Conservation (phyloP, 164 flowering plant species). For the Malania oleifera region DNA sequence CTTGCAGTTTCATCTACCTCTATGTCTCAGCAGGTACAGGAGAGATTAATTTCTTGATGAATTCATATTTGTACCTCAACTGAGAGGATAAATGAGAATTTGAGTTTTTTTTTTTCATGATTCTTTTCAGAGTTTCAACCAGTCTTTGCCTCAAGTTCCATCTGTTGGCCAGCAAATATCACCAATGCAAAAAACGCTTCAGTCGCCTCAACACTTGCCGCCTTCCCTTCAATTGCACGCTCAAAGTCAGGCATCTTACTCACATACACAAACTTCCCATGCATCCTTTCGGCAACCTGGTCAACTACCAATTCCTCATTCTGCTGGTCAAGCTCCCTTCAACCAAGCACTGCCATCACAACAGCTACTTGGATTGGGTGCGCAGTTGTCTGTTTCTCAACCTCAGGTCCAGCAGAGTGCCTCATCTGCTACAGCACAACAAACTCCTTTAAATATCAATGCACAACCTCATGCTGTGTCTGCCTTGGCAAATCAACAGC, state of each 20-base stretch:
- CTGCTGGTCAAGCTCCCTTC: conserved; percentile 37
- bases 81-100: not conserved
- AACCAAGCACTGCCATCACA: conserved; percentile 45
- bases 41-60: not conserved
- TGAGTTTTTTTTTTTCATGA: not conserved
- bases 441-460: conserved; percentile 26
- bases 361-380: conserved; percentile 32
- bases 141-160: conserved; percentile 37
- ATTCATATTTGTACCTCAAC: not conserved
- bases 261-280: conserved; percentile 41
- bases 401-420: conserved; percentile 43
- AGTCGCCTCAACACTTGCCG: conserved; percentile 57
- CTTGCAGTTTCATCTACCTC: conserved; percentile 35
- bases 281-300: conserved; percentile 29
- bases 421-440: conserved; percentile 38
- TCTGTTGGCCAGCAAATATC: conserved; percentile 53
- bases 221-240: conserved; percentile 49
- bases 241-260: conserved; percentile 32
- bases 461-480: conserved; percentile 30
- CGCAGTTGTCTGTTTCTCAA: conserved; percentile 53
- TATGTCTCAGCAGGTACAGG: conserved; percentile 43
- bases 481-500: conserved; percentile 33
- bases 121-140: conserved; percentile 35
- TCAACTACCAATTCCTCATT: conserved; percentile 35
- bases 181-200: conserved; percentile 55